Evolutionary conservation across 2,329 filamentous ascomycete genomes (phyloP).

Genomic region (Uncinocarpus reesii): DNA sequence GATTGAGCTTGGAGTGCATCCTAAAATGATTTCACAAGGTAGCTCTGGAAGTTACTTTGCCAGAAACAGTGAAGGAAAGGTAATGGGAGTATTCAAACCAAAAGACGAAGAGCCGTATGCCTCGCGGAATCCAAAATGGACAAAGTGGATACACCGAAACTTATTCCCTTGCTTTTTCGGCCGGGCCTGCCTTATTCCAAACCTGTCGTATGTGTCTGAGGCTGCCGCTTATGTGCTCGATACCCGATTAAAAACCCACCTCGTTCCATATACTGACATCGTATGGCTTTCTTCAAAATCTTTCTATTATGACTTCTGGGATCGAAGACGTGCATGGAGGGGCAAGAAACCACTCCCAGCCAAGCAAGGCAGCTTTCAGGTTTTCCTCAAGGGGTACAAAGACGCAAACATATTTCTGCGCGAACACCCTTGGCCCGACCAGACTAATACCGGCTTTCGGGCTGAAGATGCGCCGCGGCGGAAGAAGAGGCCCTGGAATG

Average conservation of each 20-base stretch:
- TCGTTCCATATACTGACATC: constrained; percentile 94
- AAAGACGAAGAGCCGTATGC: constrained; percentile 99
- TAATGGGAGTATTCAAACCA: constrained; percentile 95
- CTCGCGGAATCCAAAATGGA: constrained; percentile 96
- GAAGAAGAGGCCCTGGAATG: constrained; percentile 65
- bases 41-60: constrained; percentile 98
- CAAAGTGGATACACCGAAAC: constrained; percentile 98
- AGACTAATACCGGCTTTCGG: constrained; percentile 60
- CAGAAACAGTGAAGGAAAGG: constrained; percentile 78
- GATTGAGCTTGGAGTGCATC: constrained; percentile 83
- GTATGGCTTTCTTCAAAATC: constrained; percentile 91
- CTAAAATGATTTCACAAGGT: constrained; percentile 90
- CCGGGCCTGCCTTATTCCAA: constrained; percentile 88
- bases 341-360: constrained; percentile 77
- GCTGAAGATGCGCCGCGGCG: constrained; percentile 56
- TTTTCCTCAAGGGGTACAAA: constrained; percentile 93
- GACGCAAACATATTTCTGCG: constrained; percentile 92
- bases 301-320: constrained; percentile 98
- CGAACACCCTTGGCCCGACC: constrained; percentile 94
- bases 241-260: constrained; percentile 72
- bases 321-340: constrained; percentile 74
- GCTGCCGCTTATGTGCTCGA: constrained; percentile 94
- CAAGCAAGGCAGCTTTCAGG: constrained; percentile 92
- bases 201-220: constrained; percentile 94
- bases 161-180: constrained; percentile 96